These are phyloP conservation scores for Lactarius sp. DNA, from an alignment of 768 basidiomycete species.

Conservation along the genomic window DNA sequence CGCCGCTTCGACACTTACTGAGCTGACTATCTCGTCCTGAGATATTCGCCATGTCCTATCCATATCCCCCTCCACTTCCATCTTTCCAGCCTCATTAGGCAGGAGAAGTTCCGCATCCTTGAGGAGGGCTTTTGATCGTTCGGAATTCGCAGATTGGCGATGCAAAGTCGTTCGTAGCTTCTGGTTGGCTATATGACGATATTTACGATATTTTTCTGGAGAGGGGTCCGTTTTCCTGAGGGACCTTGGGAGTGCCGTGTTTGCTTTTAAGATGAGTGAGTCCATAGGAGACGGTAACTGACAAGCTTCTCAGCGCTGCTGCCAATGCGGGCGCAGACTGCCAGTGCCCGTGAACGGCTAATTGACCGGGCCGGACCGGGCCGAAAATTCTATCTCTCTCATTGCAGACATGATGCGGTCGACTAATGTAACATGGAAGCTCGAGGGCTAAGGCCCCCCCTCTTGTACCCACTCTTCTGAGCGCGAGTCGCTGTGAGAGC, in stretches of 20 bases:
- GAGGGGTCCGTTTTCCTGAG: conserved; percentile 49
- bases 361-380: too few species aligned
- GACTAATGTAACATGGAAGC: too few species aligned
- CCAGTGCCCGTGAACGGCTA: too few species aligned
- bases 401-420: too few species aligned
- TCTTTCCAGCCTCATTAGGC: conserved; percentile 61
- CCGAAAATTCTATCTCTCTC: too few species aligned
- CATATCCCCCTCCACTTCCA: conserved; percentile 72
- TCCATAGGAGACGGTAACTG: conserved; percentile 2
- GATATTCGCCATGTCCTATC: conserved; percentile 87
- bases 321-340: too few species aligned
- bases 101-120: conserved; percentile 72
- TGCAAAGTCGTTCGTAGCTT: conserved; percentile 69
- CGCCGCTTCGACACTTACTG: conserved; percentile 70
- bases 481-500: too few species aligned
- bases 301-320: neutral
- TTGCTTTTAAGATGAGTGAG: conserved; percentile 13
- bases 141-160: conserved; percentile 56
- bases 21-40: conserved; percentile 69
- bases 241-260: conserved; percentile 64
- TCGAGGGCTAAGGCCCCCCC: too few species aligned
- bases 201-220: conserved; percentile 43
- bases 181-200: conserved; percentile 64
- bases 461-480: too few species aligned
- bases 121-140: conserved; percentile 54